Percentiles rank a stretch among this genome's conserved stretches.
Conservation (phyloP, 2,329 filamentous ascomycete genomes). For the Sclerotinia nivalis region DNA sequence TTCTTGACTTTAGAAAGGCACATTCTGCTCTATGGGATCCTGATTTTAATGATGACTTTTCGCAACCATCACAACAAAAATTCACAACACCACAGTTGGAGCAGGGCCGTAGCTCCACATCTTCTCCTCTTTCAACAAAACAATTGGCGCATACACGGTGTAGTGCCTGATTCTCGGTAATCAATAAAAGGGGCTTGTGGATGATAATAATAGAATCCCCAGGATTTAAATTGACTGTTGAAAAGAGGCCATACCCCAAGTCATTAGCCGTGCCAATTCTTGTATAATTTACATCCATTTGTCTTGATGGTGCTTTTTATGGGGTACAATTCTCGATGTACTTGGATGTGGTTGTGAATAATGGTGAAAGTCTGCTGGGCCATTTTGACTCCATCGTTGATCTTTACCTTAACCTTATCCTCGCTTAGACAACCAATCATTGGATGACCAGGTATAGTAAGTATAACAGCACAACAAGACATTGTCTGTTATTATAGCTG, state of each 20-base stretch:
- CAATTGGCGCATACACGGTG: constrained; percentile 37
- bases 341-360: not conserved
- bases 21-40: constrained; percentile 56
- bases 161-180: constrained; percentile 38
- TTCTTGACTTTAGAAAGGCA: constrained; percentile 42
- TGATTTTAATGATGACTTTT: constrained; percentile 54
- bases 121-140: constrained; percentile 27
- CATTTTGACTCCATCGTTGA: not conserved
- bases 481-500: not conserved
- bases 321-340: not conserved
- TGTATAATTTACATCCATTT: constrained; percentile 30
- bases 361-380: not conserved
- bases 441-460: too few species aligned
- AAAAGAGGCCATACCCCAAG: constrained; percentile 34
- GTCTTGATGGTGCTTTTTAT: not conserved
- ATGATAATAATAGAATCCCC: constrained; percentile 35
- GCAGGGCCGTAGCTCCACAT: constrained; percentile 44
- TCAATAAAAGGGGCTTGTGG: constrained; percentile 32
- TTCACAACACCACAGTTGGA: constrained; percentile 53
- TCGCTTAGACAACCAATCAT: not conserved
- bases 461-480: not conserved
- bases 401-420: not conserved
- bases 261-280: constrained; percentile 20
- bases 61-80: constrained; percentile 58
- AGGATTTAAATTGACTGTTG: constrained; percentile 24